Evolutionary conservation across 2,329 filamentous ascomycete species (phyloP).

Genomic region (Dothistroma septosporum): DNA sequence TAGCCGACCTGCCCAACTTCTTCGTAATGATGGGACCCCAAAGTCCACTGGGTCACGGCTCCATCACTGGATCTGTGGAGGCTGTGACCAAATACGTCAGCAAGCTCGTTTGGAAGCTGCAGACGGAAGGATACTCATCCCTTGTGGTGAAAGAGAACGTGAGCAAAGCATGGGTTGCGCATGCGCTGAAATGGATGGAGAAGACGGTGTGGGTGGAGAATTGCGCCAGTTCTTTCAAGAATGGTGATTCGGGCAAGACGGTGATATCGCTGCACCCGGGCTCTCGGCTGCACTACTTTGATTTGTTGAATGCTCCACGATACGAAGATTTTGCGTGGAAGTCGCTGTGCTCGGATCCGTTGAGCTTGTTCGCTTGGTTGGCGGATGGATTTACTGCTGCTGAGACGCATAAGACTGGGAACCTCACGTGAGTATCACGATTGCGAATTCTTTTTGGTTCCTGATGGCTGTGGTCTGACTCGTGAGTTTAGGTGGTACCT

Average conservation of each 20-base stretch:
- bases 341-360: not conserved
- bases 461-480: not conserved
- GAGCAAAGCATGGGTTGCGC: not conserved
- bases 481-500: not conserved
- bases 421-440: not conserved
- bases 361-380: not conserved
- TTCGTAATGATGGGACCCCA: slow-evolving; percentile 23
- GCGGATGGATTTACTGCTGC: not conserved
- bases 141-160: not conserved
- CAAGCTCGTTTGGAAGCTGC: not conserved
- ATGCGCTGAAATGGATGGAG: not conserved
- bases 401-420: not conserved
- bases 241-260: not conserved
- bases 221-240: not conserved
- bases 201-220: not conserved
- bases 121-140: not conserved
- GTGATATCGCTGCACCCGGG: not conserved
- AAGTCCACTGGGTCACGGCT: not conserved
- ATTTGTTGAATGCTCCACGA: not conserved
- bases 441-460: too few relatives aligned
- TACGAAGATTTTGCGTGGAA: not conserved
- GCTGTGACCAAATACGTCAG: not conserved
- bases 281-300: not conserved
- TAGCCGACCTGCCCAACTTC: slow-evolving; percentile 29
- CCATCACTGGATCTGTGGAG: not conserved